phyloP scores from a whole-genome alignment of 129 eudicot species.

The Flaveria robusta region DNA sequence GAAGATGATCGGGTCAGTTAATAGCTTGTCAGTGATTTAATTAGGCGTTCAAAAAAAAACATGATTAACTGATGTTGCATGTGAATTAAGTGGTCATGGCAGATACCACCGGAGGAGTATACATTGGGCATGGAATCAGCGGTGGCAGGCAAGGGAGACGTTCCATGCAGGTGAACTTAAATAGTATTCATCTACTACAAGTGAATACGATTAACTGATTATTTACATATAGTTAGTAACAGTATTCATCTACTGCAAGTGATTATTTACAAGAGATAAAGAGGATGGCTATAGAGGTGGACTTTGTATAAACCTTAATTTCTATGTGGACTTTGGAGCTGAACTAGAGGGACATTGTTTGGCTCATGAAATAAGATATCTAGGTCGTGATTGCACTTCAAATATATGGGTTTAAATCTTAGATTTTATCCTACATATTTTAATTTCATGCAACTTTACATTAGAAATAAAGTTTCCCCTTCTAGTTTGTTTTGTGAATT shows the following conservation, averaged over 20 bases:
- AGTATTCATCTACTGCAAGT: no score
- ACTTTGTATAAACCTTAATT: constrained; percentile 63
- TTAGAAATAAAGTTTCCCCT: constrained; percentile 6
- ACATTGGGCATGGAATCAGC: constrained; percentile 13
- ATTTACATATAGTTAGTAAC: no score
- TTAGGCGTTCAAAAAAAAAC: no score
- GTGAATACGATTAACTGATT: no score
- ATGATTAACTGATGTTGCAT: no score
- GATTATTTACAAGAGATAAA: no score
- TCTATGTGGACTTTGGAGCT: constrained; percentile 82
- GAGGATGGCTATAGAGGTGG: constrained; percentile 46
- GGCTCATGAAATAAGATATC: constrained; percentile 99
- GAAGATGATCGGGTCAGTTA: no score
- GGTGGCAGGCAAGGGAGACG: constrained; percentile 20
- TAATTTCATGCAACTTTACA: neutral
- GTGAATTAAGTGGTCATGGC: neutral
- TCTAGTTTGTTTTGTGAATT: neutral
- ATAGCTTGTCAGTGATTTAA: no score
- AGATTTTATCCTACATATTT: constrained; percentile 1
- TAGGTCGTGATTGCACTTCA: constrained; percentile 99
- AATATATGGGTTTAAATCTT: constrained; percentile 76
- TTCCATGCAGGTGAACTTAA: constrained; percentile 6
- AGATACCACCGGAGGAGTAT: neutral
- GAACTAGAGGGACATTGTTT: constrained; percentile 92
- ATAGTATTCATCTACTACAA: no score